Base-by-base conservation (phyloP, 2,329 filamentous ascomycete species). In the Monosporascus sp. region DNA sequence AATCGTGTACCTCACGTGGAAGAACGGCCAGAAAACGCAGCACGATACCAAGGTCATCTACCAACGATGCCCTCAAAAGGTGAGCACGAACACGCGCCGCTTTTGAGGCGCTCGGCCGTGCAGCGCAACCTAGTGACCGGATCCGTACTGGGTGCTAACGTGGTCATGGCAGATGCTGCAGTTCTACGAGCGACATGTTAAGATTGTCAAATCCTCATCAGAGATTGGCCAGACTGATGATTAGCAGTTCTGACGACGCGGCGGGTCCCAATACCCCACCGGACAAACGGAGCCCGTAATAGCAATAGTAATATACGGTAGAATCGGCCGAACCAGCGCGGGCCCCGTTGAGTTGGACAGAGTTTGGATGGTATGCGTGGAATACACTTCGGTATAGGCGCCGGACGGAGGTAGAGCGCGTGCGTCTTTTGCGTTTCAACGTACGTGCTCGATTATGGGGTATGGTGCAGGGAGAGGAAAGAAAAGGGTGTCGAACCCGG, bases 21-120 rank as follows among this genome's bases (percentile, higher is more conserved):
- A 84, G 61, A 84, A 87, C 55, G 84, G 84, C 8, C 76, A 82
- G 48, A 91, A 90, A 74, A 89, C 87, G 1, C 85, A 88, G 64
- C 89, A 93, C 63, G 78, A 82, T 9, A 83, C 89, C 17, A 69
- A 76, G 20, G 78, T 85, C 15, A 79, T 91, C 7, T 89, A 92
- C 63, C 79, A 84, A 63, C 86, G 90, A 61, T 91, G 88, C 60
- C 89, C 89, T 0, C 89, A 93, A 65, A 89, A 86, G 78, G 87
- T 87, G 68, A 52, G 72, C 55, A 48, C 15, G 24, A 47, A 45
- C 17, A 5, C 38, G 53, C 15, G 7, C 37, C 3, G n/a, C 17
- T 37, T 31, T 5, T 9, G 40, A 5, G n/a, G n/a, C 8, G 20
- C 6, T 24, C 14, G 20, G 41, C 41, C 41, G 24, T 35, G 5